These are phyloP conservation scores for Fusarium brachygibbosum DNA, from an alignment of 2,329 filamentous ascomycete genomes.

Conservation along the genomic window DNA sequence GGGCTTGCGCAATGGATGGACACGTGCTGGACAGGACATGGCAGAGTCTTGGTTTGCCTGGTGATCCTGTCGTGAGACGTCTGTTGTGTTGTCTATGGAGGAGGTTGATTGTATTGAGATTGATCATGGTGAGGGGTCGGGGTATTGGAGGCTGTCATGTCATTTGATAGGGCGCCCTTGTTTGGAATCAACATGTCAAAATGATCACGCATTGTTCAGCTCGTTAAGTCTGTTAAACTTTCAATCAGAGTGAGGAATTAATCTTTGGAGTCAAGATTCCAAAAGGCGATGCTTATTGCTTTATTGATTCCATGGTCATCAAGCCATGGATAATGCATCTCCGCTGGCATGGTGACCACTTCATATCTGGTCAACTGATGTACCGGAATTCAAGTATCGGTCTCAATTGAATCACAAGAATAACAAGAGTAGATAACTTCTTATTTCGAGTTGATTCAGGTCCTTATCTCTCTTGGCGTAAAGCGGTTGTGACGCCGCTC, in stretches of 20 bases:
- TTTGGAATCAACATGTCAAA: constrained; percentile 5
- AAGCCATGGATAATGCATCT: not conserved
- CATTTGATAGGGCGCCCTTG: constrained; percentile 12
- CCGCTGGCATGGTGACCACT: not conserved
- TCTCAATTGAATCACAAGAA: not conserved
- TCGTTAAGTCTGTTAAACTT: not conserved
- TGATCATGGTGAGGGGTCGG: not conserved
- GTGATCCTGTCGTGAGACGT: not conserved
- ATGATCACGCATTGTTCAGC: not conserved
- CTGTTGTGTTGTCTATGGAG: not conserved
- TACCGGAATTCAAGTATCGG: too few relatives aligned
- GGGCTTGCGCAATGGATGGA: constrained; percentile 49
- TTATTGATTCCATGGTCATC: not conserved
- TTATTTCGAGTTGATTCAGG: not conserved
- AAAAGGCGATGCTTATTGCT: not conserved
- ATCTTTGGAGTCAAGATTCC: not conserved
- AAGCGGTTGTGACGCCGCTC: not conserved
- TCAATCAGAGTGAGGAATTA: not conserved
- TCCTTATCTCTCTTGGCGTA: not conserved
- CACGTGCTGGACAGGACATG: constrained; percentile 42
- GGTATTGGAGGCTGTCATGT: constrained; percentile 5
- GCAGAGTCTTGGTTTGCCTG: not conserved
- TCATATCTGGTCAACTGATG: not conserved
- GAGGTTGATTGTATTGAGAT: not conserved
- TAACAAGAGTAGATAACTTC: not conserved